phyloP scores from a whole-genome alignment of 139 green algal species.

The Haematococcus lacustris region DNA sequence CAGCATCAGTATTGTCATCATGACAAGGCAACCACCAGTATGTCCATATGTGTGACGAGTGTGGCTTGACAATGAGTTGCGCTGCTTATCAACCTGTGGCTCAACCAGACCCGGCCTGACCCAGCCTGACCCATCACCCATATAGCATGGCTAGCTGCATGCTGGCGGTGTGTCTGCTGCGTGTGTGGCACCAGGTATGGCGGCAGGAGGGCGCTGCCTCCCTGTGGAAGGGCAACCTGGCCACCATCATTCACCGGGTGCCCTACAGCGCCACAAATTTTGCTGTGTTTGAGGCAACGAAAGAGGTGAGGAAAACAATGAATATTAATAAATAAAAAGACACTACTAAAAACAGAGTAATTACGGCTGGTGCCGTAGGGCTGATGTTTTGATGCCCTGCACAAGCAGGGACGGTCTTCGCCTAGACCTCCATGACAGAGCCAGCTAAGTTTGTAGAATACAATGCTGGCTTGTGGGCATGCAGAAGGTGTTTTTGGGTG shows the following conservation, averaged over 20 bases:
- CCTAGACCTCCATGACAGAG: no score
- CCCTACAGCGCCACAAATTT: constrained; percentile 97
- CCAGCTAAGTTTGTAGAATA: no score
- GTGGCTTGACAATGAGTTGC: neutral
- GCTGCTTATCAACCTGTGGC: neutral
- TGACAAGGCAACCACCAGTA: neutral
- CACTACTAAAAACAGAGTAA: neutral
- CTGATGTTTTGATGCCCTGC: no score
- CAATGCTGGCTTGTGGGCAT: no score
- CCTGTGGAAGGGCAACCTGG: constrained; percentile 90
- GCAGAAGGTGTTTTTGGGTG: no score
- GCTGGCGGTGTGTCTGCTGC: neutral
- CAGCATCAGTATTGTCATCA: neutral
- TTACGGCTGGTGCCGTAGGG: neutral
- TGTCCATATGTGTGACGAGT: neutral
- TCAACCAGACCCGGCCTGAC: no score
- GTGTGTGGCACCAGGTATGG: neutral
- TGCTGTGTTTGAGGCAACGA: constrained; percentile 75
- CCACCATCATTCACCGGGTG: constrained; percentile 88
- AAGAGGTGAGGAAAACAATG: constrained; percentile 12
- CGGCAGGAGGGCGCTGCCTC: constrained; percentile 63
- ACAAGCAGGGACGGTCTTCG: no score
- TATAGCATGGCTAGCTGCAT: neutral
- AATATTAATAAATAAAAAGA: neutral
- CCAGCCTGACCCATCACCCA: no score